Percentiles rank a stretch among this genome's conserved stretches.
These are phyloP conservation scores for Sclerotinia spermophila DNA, from an alignment of 2,329 filamentous ascomycete genomes.

Conservation along the genomic window DNA sequence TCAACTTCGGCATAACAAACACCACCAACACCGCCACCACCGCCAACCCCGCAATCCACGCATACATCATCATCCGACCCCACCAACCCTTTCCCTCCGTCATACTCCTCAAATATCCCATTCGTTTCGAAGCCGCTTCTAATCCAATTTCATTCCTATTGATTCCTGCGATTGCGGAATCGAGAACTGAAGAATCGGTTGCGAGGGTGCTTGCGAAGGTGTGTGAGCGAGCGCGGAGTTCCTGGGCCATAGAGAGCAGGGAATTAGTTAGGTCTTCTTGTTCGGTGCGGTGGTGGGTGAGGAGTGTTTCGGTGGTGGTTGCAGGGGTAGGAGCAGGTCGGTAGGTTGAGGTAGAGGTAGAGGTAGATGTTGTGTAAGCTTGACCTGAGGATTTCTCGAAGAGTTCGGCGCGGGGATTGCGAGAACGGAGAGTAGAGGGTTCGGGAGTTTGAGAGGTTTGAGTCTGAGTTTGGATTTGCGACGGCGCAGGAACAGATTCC, in stretches of 20 bases:
- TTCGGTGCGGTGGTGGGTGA: slow-evolving; percentile 73
- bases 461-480: slow-evolving; percentile 7
- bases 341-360: slow-evolving; percentile 35
- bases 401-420: slow-evolving; percentile 21
- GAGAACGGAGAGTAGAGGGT: slow-evolving; percentile 29
- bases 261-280: slow-evolving; percentile 80
- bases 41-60: slow-evolving; percentile 78
- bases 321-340: slow-evolving; percentile 31
- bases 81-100: slow-evolving; percentile 87
- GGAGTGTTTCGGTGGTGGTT: slow-evolving; percentile 63
- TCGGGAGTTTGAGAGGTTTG: slow-evolving; percentile 15
- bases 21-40: slow-evolving; percentile 77
- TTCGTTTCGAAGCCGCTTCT: slow-evolving; percentile 69
- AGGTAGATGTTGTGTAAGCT: slow-evolving; percentile 37
- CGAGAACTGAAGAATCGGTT: slow-evolving; percentile 65
- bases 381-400: background rate
- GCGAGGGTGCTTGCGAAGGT: slow-evolving; percentile 70
- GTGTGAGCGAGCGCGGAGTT: slow-evolving; percentile 71
- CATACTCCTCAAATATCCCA: slow-evolving; percentile 75
- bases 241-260: slow-evolving; percentile 73
- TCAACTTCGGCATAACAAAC: slow-evolving; percentile 80
- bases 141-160: slow-evolving; percentile 73
- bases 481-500: slow-evolving; percentile 1
- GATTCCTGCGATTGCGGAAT: slow-evolving; percentile 68
- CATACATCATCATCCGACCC: slow-evolving; percentile 75